Evolutionary conservation across 768 basidiomycete genomes (phyloP).

Genomic region (Termitomyces sp.): DNA sequence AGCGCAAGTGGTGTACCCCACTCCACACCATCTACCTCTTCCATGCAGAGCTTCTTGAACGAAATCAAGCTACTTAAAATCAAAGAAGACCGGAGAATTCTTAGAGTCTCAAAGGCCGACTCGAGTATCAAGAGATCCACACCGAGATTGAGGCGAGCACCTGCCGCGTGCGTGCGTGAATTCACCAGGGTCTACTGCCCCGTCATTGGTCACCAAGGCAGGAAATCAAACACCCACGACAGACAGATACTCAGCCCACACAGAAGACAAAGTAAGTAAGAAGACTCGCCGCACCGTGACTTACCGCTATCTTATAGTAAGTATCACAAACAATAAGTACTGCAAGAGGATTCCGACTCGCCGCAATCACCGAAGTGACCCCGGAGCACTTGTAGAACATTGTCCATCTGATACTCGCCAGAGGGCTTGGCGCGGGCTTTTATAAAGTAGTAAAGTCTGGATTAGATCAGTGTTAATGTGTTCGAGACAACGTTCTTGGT

Average conservation of each 20-base stretch:
- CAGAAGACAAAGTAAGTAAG: too few species aligned
- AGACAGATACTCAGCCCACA: not conserved
- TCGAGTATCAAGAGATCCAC: not conserved
- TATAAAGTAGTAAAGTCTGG: not conserved
- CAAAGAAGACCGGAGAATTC: not conserved
- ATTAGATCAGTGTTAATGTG: not conserved
- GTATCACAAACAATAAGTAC: too few species aligned
- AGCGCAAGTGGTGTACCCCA: not conserved
- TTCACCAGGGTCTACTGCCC: not conserved
- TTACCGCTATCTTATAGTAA: too few species aligned
- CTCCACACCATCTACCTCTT: not conserved
- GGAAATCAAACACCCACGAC: too few species aligned
- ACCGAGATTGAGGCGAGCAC: not conserved
- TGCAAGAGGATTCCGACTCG: too few species aligned
- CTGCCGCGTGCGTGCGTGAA: too few species aligned
- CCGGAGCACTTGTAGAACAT: not conserved
- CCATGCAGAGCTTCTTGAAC: not conserved
- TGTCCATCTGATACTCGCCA: not conserved
- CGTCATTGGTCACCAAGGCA: not conserved
- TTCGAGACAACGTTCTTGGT: not conserved
- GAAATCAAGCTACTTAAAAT: not conserved
- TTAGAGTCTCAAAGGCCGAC: not conserved
- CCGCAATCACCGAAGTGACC: slow-evolving; percentile 2
- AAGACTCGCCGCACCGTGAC: too few species aligned
- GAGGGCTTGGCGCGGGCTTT: not conserved